These are phyloP conservation scores for Aspergillus transmontanensis DNA, from an alignment of 2,329 filamentous ascomycete genomes.

Conservation along the genomic window DNA sequence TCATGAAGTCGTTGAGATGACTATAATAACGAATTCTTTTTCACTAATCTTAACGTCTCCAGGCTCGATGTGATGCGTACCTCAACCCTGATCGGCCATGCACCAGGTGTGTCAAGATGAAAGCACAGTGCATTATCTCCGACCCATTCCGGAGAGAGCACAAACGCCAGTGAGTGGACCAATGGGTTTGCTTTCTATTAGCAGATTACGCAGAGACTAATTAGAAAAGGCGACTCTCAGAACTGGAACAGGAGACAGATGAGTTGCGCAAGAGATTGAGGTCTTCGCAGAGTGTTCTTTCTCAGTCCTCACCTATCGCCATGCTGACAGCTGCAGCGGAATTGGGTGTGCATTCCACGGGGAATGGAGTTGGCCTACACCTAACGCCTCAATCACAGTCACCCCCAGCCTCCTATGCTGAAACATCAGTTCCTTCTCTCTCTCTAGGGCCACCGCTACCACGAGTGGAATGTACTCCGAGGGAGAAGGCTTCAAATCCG, in stretches of 20 bases:
- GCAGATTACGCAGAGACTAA: background rate
- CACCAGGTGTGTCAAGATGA: slow-evolving; percentile 41
- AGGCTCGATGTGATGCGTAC: slow-evolving; percentile 46
- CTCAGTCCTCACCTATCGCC: slow-evolving; percentile 28
- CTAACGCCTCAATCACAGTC: slow-evolving; percentile 23
- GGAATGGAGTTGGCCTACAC: background rate
- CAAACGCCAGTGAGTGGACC: slow-evolving; percentile 41
- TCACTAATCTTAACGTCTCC: background rate
- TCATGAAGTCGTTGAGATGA: too few species aligned
- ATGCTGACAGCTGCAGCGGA: slow-evolving; percentile 36
- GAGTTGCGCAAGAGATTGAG: slow-evolving; percentile 39
- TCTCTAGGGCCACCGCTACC: slow-evolving; percentile 19
- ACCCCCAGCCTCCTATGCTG: slow-evolving; percentile 22
- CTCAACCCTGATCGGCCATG: slow-evolving; percentile 39
- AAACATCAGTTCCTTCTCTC: slow-evolving; percentile 24
- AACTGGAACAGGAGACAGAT: slow-evolving; percentile 41
- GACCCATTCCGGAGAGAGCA: slow-evolving; percentile 47
- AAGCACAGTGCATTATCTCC: slow-evolving; percentile 41
- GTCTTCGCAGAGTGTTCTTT: slow-evolving; percentile 25
- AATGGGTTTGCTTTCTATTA: too few species aligned
- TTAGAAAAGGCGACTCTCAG: slow-evolving; percentile 35
- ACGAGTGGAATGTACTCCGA: slow-evolving; percentile 13
- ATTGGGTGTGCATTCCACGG: slow-evolving; percentile 26
- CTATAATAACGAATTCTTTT: too few species aligned
- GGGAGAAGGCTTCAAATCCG: slow-evolving; percentile 12